Evolutionary conservation across 192 early-diverging fungal genomes (phyloP).

Genomic region (Dissophora globulifera): DNA sequence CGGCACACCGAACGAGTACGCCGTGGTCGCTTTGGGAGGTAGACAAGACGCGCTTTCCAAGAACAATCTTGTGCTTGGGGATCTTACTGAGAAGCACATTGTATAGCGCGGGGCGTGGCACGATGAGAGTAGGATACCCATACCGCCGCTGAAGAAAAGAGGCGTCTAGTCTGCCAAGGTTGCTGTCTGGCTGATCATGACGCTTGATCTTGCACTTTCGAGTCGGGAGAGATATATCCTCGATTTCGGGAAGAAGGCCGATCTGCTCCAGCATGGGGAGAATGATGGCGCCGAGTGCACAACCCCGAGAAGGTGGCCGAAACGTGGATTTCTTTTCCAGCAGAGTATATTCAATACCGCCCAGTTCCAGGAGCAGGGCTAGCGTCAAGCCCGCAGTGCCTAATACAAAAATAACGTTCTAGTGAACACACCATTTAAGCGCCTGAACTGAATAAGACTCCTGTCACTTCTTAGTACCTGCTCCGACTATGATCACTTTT

Average conservation of each 20-base stretch:
- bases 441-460: no score
- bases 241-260: not conserved
- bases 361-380: not conserved
- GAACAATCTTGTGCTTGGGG: slow-evolving; percentile 1
- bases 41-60: slow-evolving; percentile 13
- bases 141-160: not conserved
- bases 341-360: not conserved
- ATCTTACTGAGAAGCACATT: slow-evolving; percentile 1
- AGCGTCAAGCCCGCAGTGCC: slow-evolving; percentile 1
- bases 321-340: slow-evolving; percentile 5
- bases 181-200: not conserved
- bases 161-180: not conserved
- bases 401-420: no score
- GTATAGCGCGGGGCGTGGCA: slow-evolving; percentile 2
- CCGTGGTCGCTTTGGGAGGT: slow-evolving; percentile 6
- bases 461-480: slow-evolving; percentile 1
- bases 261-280: slow-evolving; percentile 5
- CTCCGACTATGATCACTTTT: slow-evolving; percentile 6
- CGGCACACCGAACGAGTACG: slow-evolving; percentile 4
- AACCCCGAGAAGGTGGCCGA: not conserved
- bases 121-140: not conserved
- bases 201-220: slow-evolving; percentile 12
- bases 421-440: no score
- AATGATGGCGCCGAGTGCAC: not conserved
- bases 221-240: not conserved